A percentile compares a stretch with the other conserved stretches of the same genome.
Evolutionary conservation across 106 monocot species (phyloP).

Genomic region (Ottelia alismoides): DNA sequence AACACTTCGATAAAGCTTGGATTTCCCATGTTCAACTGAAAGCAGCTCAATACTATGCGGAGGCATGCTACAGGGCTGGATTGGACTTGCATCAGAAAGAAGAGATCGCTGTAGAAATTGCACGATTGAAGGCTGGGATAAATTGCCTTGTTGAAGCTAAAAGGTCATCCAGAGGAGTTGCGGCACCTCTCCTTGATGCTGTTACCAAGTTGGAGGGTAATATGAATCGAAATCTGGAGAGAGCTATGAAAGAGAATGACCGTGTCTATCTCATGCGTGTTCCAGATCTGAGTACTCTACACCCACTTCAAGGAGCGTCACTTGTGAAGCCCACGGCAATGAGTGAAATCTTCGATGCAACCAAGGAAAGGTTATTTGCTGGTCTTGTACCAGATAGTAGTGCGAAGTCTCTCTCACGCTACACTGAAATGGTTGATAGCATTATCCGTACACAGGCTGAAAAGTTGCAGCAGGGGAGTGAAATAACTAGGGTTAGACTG

Average conservation of each 20-base stretch:
- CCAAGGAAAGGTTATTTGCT: slow-evolving; percentile 39
- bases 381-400: slow-evolving; percentile 38
- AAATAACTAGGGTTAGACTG: slow-evolving; percentile 46
- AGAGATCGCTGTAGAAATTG: slow-evolving; percentile 53
- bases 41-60: slow-evolving; percentile 50
- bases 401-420: slow-evolving; percentile 39
- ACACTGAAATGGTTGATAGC: slow-evolving; percentile 54
- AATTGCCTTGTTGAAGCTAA: slow-evolving; percentile 31
- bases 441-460: slow-evolving; percentile 47
- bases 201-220: slow-evolving; percentile 31
- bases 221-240: slow-evolving; percentile 38
- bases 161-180: slow-evolving; percentile 37
- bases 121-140: slow-evolving; percentile 32
- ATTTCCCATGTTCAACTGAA: slow-evolving; percentile 47
- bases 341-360: slow-evolving; percentile 41
- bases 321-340: slow-evolving; percentile 34
- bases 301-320: slow-evolving; percentile 31
- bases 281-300: slow-evolving; percentile 21
- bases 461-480: slow-evolving; percentile 47
- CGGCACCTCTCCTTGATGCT: slow-evolving; percentile 29
- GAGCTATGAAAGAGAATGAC: slow-evolving; percentile 45
- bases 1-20: slow-evolving; percentile 49
- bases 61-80: slow-evolving; percentile 37
- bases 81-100: slow-evolving; percentile 47
- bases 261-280: slow-evolving; percentile 49